phyloP scores from a whole-genome alignment of 208 protist genomes.

The Histomonas meleagridis region DNA sequence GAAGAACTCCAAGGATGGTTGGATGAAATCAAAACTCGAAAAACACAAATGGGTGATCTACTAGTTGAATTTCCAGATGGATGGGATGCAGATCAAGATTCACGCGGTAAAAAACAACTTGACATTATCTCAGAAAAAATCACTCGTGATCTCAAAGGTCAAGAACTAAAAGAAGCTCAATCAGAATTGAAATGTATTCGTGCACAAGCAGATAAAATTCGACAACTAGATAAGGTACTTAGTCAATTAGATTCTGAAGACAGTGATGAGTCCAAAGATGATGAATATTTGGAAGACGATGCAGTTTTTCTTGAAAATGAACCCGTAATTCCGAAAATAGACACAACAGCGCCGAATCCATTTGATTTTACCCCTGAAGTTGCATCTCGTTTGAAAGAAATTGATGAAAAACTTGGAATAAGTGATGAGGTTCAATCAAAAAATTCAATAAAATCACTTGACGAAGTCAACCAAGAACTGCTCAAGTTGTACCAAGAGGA shows the following conservation, averaged over 20 bases:
- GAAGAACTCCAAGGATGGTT: conserved; percentile 18
- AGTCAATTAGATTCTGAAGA: neutral
- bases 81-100: neutral
- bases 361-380: neutral
- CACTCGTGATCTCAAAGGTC: neutral
- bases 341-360: conserved; percentile 3
- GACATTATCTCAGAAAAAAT: neutral
- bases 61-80: conserved; percentile 17
- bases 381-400: neutral
- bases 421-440: neutral
- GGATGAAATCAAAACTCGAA: neutral
- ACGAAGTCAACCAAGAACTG: neutral
- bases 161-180: neutral
- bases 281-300: neutral
- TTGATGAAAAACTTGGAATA: conserved; percentile 20
- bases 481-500: neutral
- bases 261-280: neutral
- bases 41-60: neutral
- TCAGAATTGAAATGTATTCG: neutral
- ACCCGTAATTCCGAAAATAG: neutral
- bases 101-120: neutral
- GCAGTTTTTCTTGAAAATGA: neutral
- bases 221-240: neutral
- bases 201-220: conserved; percentile 20
- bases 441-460: neutral